Conservation (phyloP, 2,329 filamentous ascomycete species). For the Biscogniauxia marginata region DNA sequence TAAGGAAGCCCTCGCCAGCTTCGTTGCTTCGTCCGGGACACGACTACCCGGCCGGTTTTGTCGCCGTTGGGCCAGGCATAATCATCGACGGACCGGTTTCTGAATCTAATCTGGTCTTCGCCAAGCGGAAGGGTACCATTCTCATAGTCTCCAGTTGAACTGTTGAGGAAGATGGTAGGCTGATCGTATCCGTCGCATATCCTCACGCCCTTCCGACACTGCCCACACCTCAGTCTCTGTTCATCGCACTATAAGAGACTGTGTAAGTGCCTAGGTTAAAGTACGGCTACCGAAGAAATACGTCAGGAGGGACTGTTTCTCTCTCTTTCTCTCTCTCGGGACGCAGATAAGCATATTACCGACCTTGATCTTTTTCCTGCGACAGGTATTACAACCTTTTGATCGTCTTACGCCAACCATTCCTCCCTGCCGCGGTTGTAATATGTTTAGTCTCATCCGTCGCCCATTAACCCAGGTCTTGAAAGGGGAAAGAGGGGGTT, state of each 20-base stretch:
- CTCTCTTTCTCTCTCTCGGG: too few species aligned
- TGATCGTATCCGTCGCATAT: constrained; percentile 19
- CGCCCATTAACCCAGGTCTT: background rate
- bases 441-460: background rate
- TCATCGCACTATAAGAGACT: constrained; percentile 16
- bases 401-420: constrained; percentile 23
- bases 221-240: constrained; percentile 17
- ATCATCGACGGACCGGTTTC: constrained; percentile 1
- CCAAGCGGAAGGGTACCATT: background rate
- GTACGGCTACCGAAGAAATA: too few species aligned
- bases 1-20: constrained; percentile 2
- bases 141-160: constrained; percentile 11
- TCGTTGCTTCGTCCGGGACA: background rate
- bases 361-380: constrained; percentile 23
- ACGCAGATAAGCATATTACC: background rate
- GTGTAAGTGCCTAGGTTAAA: background rate
- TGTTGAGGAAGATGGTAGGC: constrained; percentile 16
- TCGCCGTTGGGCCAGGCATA: constrained; percentile 4
- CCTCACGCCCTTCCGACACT: constrained; percentile 19
- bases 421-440: background rate
- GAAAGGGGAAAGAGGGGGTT: background rate
- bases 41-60: background rate
- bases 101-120: background rate
- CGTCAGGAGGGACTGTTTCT: too few species aligned
- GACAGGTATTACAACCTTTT: constrained; percentile 21